phyloP scores from a whole-genome alignment of 2,329 filamentous ascomycete species.

The Metarhizium sp. region DNA sequence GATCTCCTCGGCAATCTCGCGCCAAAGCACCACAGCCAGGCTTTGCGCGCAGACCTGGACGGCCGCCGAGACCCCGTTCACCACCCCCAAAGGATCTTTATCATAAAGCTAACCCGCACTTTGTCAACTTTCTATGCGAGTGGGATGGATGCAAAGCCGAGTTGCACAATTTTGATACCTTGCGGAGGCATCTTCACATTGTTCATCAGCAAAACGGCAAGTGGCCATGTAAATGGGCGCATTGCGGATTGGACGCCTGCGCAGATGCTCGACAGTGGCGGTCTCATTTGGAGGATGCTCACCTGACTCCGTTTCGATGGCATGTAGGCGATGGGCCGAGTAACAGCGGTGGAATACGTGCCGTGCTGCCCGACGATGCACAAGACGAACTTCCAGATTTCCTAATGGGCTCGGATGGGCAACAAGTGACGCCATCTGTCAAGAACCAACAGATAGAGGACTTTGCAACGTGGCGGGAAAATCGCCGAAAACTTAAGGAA shows the following conservation, averaged over 20 bases:
- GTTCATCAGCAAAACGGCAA: conserved; percentile 33
- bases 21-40: conserved; percentile 15
- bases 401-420: conserved; percentile 40
- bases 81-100: conserved; percentile 33
- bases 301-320: conserved; percentile 46
- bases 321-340: conserved; percentile 49
- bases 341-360: conserved; percentile 23
- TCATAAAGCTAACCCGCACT: conserved; percentile 30
- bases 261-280: conserved; percentile 24
- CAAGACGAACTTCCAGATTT: conserved; percentile 34
- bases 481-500: conserved; percentile 33
- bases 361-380: conserved; percentile 12
- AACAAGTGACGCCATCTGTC: conserved; percentile 50
- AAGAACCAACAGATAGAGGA: conserved; percentile 42
- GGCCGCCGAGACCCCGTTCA: conserved; percentile 29
- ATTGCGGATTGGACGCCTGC: conserved; percentile 14
- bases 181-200: conserved; percentile 41
- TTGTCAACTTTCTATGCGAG: conserved; percentile 47
- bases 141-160: conserved; percentile 51
- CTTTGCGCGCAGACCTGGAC: conserved; percentile 29
- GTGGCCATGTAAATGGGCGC: conserved; percentile 21
- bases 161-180: conserved; percentile 52
- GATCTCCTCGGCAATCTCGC: conserved; percentile 12
- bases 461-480: conserved; percentile 32
- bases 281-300: conserved; percentile 43